Evolutionary conservation across 192 early-diverging fungal species (phyloP).

Genomic region (Podochytrium sp.): DNA sequence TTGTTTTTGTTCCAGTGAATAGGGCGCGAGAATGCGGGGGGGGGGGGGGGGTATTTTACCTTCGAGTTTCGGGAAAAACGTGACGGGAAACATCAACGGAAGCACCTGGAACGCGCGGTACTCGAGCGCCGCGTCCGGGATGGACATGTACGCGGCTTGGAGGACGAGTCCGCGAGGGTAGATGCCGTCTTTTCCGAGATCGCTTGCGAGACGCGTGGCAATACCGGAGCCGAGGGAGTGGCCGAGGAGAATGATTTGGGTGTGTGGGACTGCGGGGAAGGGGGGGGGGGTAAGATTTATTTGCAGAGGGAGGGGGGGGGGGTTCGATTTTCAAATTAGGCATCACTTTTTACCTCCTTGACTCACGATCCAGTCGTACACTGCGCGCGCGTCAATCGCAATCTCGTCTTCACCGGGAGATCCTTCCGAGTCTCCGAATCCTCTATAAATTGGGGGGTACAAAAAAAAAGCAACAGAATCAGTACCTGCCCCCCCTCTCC

Average conservation of each 20-base stretch:
- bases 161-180: conserved; percentile 46
- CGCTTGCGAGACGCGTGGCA: conserved; percentile 39
- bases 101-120: conserved; percentile 34
- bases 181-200: conserved; percentile 31
- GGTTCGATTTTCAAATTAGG: not conserved
- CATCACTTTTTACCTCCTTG: conserved; percentile 25
- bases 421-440: conserved; percentile 56
- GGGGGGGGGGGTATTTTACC: not conserved
- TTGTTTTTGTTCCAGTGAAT: conserved; percentile 26
- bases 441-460: conserved; percentile 32
- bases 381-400: conserved; percentile 43
- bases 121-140: conserved; percentile 50
- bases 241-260: conserved; percentile 50
- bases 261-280: conserved; percentile 23
- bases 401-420: conserved; percentile 44
- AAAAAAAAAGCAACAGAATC: not conserved
- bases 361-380: conserved; percentile 46
- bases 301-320: not conserved
- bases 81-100: conserved; percentile 3
- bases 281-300: not conserved
- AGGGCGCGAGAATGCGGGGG: conserved; percentile 44
- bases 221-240: conserved; percentile 49
- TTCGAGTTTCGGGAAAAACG: conserved; percentile 18
- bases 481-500: not conserved
- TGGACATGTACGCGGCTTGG: conserved; percentile 48